These are phyloP conservation scores for Lanmaoa pseudosensibilis DNA, from an alignment of 768 basidiomycete species.

Conservation along the genomic window DNA sequence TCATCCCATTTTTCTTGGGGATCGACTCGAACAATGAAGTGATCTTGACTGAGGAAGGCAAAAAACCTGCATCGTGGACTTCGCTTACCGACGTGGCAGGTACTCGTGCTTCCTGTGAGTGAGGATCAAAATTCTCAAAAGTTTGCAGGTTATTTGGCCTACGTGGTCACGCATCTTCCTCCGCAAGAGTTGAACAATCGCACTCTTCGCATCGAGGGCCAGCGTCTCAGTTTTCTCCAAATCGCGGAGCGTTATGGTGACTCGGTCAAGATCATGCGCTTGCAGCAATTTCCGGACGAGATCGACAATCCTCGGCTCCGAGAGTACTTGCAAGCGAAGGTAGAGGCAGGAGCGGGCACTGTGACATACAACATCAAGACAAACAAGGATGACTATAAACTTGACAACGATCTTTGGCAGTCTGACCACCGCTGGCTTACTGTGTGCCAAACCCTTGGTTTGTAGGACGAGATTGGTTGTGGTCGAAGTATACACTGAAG, in stretches of 20 bases:
- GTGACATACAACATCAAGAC: constrained; percentile 9
- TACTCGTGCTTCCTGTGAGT: neutral
- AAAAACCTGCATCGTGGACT: constrained; percentile 25
- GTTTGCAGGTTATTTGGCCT: constrained; percentile 18
- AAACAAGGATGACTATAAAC: constrained; percentile 18
- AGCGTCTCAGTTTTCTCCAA: constrained; percentile 11
- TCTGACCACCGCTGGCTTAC: constrained; percentile 27
- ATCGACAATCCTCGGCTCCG: constrained; percentile 10
- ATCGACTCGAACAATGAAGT: constrained; percentile 15
- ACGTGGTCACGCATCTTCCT: constrained; percentile 21
- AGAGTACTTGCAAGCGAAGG: constrained; percentile 17
- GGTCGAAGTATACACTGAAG: neutral
- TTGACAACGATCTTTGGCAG: constrained; percentile 27
- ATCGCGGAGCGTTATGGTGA: constrained; percentile 13
- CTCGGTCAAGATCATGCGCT: constrained; percentile 1
- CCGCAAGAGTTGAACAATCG: constrained; percentile 8
- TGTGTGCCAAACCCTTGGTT: constrained; percentile 16
- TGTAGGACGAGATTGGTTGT: constrained; percentile 5
- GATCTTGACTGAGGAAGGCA: constrained; percentile 20
- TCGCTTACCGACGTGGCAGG: constrained; percentile 25
- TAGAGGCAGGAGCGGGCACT: constrained; percentile 5
- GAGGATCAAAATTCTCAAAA: neutral
- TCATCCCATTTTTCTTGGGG: constrained; percentile 26
- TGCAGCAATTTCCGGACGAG: constrained; percentile 4
- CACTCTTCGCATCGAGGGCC: constrained; percentile 20